Percentiles rank a stretch among this genome's conserved stretches.
Conservation (phyloP, 345 rosid genomes). For the Passiflora organensis region DNA sequence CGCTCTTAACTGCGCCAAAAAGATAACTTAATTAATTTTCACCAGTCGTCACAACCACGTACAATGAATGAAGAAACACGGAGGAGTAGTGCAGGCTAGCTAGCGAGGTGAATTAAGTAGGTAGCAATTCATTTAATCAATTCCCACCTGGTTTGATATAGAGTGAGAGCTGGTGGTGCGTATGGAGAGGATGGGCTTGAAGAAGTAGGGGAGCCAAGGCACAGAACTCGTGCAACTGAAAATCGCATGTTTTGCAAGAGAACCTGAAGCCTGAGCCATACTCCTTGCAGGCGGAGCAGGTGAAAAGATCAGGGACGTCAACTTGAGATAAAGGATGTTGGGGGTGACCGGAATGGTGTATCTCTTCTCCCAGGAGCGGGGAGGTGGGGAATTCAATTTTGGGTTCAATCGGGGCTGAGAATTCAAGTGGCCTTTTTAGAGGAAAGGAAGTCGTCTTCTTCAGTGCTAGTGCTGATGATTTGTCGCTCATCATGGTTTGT, state of each 20-base stretch:
- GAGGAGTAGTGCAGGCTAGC: too few species aligned
- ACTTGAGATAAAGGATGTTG: conserved; percentile 47
- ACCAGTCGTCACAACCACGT: too few species aligned
- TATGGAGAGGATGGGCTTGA: conserved; percentile 61
- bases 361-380: conserved; percentile 44
- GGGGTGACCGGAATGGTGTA: conserved; percentile 54
- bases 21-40: too few species aligned
- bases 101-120: neutral
- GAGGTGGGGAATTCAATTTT: conserved; percentile 50
- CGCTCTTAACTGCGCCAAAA: conserved; percentile 46
- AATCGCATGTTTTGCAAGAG: conserved; percentile 66
- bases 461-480: too few species aligned
- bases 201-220: conserved; percentile 53
- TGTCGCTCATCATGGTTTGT: too few species aligned
- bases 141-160: conserved; percentile 47
- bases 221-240: conserved; percentile 81
- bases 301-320: conserved; percentile 50
- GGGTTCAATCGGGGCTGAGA: neutral
- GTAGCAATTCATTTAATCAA: neutral
- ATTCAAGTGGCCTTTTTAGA: conserved; percentile 9
- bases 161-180: conserved; percentile 56
- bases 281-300: conserved; percentile 73
- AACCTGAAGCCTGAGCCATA: conserved; percentile 68
- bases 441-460: conserved; percentile 10
- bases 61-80: too few species aligned